phyloP scores from a whole-genome alignment of 352 stramenopile genomes.

The Thalassiosira mediterranea region DNA sequence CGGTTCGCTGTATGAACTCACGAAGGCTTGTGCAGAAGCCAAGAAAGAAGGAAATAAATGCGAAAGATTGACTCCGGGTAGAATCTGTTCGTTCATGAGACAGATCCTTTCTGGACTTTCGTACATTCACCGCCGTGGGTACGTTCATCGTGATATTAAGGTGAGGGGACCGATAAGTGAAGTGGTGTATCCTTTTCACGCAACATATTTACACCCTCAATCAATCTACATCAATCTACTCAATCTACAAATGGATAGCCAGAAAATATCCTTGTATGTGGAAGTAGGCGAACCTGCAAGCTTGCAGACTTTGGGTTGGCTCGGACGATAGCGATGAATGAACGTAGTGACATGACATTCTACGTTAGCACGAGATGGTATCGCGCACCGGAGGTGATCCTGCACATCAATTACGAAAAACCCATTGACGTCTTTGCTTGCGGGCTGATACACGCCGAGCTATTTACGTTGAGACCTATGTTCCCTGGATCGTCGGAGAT shows the following conservation, averaged over 20 bases:
- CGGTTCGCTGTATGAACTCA: conserved; percentile 38
- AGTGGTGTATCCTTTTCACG: no score
- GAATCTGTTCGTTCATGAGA: conserved; percentile 94
- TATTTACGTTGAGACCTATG: conserved; percentile 95
- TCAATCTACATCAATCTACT: no score
- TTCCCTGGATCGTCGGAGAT: conserved; percentile 96
- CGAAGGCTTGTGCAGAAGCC: conserved; percentile 30
- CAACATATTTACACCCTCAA: no score
- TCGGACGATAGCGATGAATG: conserved; percentile 84
- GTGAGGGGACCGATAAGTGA: conserved; percentile 50
- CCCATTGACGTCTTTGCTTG: conserved; percentile 97
- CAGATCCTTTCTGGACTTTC: conserved; percentile 96
- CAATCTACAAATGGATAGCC: conserved; percentile 84
- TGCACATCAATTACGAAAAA: conserved; percentile 95
- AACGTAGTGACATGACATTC: conserved; percentile 94
- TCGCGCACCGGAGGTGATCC: conserved; percentile 95
- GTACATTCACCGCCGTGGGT: conserved; percentile 98
- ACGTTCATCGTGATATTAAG: conserved; percentile 98
- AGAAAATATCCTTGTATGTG: conserved; percentile 96
- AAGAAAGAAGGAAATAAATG: conserved; percentile 1
- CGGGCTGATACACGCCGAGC: conserved; percentile 97
- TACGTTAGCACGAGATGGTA: conserved; percentile 99
- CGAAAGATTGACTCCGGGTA: conserved; percentile 11
- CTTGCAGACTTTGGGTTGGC: conserved; percentile 99
- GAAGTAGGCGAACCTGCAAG: conserved; percentile 94